Evolutionary conservation across 2,329 filamentous ascomycete species (phyloP).

Genomic region (Colletotrichum costaricense): DNA sequence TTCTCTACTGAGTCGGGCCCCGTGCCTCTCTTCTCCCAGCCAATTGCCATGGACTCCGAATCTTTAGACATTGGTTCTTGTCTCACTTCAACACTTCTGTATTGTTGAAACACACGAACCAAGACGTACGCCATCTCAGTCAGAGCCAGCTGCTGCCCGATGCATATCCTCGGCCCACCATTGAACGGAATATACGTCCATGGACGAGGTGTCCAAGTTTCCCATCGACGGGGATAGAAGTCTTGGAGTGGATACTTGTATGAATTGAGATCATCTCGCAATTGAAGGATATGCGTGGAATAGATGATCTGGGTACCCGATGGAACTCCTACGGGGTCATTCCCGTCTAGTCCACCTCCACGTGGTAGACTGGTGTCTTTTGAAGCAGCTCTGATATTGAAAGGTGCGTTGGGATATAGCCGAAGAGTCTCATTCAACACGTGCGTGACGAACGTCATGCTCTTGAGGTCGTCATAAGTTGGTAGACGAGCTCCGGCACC

Average conservation of each 20-base stretch:
- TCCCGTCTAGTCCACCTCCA: slow-evolving; percentile 59
- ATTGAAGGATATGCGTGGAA: slow-evolving; percentile 5
- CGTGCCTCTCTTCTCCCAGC: background rate
- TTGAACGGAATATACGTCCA: slow-evolving; percentile 60
- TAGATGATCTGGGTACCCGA: slow-evolving; percentile 8
- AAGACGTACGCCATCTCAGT: slow-evolving; percentile 64
- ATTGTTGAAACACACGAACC: background rate
- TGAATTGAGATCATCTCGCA: background rate
- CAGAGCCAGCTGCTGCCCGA: slow-evolving; percentile 69
- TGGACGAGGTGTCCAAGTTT: slow-evolving; percentile 60
- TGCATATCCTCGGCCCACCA: slow-evolving; percentile 48
- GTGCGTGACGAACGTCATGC: slow-evolving; percentile 82
- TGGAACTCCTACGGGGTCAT: slow-evolving; percentile 60
- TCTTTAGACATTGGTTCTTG: too few species aligned
- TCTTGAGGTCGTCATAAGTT: slow-evolving; percentile 42
- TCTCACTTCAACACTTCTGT: background rate
- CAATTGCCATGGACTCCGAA: background rate
- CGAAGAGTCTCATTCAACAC: slow-evolving; percentile 82
- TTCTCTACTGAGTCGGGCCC: background rate
- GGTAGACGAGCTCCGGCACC: background rate
- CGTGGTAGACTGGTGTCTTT: slow-evolving; percentile 79
- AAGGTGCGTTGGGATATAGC: slow-evolving; percentile 81
- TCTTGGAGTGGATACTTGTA: background rate
- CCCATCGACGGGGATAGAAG: background rate
- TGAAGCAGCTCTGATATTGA: slow-evolving; percentile 79